phyloP scores from a whole-genome alignment of 768 basidiomycete species.

The Suillus clintonianus region DNA sequence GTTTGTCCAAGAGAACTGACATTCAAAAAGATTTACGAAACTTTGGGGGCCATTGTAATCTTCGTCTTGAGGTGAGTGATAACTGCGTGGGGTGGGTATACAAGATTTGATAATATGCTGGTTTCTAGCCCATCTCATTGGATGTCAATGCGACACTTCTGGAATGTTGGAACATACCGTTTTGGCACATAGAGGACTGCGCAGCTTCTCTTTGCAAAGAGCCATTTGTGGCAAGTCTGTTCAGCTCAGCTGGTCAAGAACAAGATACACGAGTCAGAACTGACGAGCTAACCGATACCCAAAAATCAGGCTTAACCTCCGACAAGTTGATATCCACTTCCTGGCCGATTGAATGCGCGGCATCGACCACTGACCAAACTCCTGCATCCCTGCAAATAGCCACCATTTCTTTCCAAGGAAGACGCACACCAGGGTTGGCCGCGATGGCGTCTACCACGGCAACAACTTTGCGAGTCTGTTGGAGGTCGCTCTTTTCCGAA shows the following conservation, averaged over 20 bases:
- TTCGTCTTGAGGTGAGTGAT: constrained; percentile 48
- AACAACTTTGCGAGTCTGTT: constrained; percentile 49
- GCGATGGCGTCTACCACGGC: constrained; percentile 71
- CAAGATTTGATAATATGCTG: constrained; percentile 62
- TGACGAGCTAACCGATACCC: constrained; percentile 58
- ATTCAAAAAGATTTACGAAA: constrained; percentile 55
- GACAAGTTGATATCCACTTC: constrained; percentile 61
- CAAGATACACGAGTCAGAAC: background rate
- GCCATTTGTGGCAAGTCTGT: constrained; percentile 88
- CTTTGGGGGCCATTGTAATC: constrained; percentile 27
- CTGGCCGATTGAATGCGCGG: constrained; percentile 78
- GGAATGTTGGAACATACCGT: constrained; percentile 33
- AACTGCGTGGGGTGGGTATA: constrained; percentile 56
- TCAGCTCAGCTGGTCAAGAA: background rate
- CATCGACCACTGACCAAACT: constrained; percentile 73
- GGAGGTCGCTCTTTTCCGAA: constrained; percentile 15
- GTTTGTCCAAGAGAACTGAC: constrained; percentile 17
- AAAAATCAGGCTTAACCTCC: constrained; percentile 68
- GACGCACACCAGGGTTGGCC: constrained; percentile 57
- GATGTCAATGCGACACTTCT: background rate
- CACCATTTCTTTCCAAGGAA: constrained; percentile 77
- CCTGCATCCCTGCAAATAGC: constrained; percentile 63
- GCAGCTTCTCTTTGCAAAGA: constrained; percentile 66
- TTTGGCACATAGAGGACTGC: constrained; percentile 76
- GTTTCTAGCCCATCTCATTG: constrained; percentile 43